Conservation (phyloP, 352 stramenopile genomes). For the Phytopythium chamaehyphon region DNA sequence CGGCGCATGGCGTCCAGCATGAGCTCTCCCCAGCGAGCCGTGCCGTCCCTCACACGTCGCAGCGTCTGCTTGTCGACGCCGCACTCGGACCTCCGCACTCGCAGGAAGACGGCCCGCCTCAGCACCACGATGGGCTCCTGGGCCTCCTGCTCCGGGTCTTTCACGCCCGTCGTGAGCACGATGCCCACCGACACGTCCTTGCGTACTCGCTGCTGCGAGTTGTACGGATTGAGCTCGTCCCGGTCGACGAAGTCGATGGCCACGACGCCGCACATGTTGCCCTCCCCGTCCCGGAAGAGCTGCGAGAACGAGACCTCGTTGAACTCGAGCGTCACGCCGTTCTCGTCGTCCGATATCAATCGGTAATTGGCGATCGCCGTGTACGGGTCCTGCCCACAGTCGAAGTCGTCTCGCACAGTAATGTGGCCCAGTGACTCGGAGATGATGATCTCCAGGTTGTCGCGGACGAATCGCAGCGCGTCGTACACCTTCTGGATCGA, state of each 20-base stretch:
- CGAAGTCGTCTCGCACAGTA: constrained; percentile 19
- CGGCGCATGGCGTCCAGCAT: constrained; percentile 5
- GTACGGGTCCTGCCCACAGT: constrained; percentile 7
- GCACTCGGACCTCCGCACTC: constrained; percentile 8
- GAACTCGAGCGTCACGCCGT: constrained; percentile 14
- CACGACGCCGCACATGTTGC: constrained; percentile 14
- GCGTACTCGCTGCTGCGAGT: constrained; percentile 6
- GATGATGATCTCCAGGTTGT: constrained; percentile 31
- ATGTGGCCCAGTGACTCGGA: constrained; percentile 24
- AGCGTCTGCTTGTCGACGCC: constrained; percentile 3
- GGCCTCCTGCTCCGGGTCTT: neutral
- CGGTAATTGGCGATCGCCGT: constrained; percentile 11
- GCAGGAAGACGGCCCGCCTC: constrained; percentile 12
- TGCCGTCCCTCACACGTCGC: constrained; percentile 5
- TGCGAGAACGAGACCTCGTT: constrained; percentile 19
- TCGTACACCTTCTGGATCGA: constrained; percentile 26
- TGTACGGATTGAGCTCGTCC: constrained; percentile 18
- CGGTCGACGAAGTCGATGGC: constrained; percentile 18
- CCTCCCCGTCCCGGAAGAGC: constrained; percentile 6
- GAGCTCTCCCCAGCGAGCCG: constrained; percentile 3
- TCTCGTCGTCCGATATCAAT: constrained; percentile 11
- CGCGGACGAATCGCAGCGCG: constrained; percentile 22
- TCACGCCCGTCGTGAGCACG: neutral
- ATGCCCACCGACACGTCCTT: constrained; percentile 12
- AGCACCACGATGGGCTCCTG: constrained; percentile 7